phyloP scores from a whole-genome alignment of 1,139 yeast species.

The Geotrichum restrictum region DNA sequence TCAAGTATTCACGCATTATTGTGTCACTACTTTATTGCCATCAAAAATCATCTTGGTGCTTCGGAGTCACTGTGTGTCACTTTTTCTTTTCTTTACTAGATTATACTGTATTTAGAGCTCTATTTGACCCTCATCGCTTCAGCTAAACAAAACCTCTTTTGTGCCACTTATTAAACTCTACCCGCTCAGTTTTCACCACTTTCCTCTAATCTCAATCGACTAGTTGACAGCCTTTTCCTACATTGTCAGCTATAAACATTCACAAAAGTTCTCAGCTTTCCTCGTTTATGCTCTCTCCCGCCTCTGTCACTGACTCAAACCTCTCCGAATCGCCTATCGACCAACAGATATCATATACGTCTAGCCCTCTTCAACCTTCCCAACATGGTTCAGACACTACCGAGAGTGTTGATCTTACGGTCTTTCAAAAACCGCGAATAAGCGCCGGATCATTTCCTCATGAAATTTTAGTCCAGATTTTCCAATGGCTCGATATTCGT shows the following conservation, averaged over 20 bases:
- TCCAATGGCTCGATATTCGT: conserved; percentile 32
- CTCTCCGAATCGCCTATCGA: neutral
- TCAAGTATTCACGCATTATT: neutral
- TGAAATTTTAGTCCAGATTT: conserved; percentile 40
- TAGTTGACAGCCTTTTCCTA: conserved; percentile 10
- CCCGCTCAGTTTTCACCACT: no score
- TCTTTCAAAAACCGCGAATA: conserved; percentile 9
- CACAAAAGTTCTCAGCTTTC: neutral
- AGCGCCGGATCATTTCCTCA: conserved; percentile 29
- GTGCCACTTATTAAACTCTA: no score
- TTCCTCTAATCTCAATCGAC: neutral
- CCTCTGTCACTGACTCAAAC: conserved; percentile 5
- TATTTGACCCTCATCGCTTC: no score
- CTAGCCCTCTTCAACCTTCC: conserved; percentile 2
- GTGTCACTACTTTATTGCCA: neutral
- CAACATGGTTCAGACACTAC: conserved; percentile 17
- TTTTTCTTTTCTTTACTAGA: neutral
- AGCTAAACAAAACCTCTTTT: no score
- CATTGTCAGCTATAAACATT: conserved; percentile 5
- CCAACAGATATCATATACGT: neutral
- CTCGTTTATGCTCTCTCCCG: conserved; percentile 21
- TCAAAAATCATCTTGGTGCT: no score
- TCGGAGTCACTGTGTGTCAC: no score
- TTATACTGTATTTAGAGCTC: no score
- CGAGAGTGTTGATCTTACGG: conserved; percentile 12